phyloP scores from a whole-genome alignment of 2,329 filamentous ascomycete genomes.

The Talaromyces piceae region DNA sequence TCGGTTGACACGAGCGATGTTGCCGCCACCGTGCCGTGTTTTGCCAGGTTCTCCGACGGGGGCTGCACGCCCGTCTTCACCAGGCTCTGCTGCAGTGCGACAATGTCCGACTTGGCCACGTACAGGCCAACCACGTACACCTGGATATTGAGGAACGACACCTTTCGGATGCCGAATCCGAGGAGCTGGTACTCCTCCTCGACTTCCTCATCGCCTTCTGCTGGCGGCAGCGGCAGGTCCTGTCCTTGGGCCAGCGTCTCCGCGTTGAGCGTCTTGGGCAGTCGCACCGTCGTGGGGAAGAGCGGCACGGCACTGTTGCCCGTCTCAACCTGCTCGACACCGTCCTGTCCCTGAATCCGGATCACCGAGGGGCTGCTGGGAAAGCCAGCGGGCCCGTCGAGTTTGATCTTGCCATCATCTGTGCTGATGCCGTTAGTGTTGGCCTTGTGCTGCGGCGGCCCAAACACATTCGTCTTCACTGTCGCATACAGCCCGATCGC shows the following conservation, averaged over 20 bases:
- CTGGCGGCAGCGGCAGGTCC: slow-evolving; percentile 30
- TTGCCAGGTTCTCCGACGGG: slow-evolving; percentile 7
- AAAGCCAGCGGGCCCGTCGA: slow-evolving; percentile 35
- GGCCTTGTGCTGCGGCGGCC: slow-evolving; percentile 16
- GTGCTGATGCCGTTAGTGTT: slow-evolving; percentile 11
- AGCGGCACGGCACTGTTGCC: slow-evolving; percentile 71
- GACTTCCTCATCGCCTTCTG: no score
- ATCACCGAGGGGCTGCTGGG: slow-evolving; percentile 26
- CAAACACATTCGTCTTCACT: slow-evolving; percentile 32
- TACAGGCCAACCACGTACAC: slow-evolving; percentile 96
- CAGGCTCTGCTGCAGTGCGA: slow-evolving; percentile 68
- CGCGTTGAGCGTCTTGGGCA: slow-evolving; percentile 43
- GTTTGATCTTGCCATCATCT: slow-evolving; percentile 23
- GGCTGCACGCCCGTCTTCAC: slow-evolving; percentile 56
- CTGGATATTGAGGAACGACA: slow-evolving; percentile 81
- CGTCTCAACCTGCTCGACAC: slow-evolving; percentile 68
- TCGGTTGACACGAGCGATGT: slow-evolving; percentile 78
- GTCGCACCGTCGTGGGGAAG: slow-evolving; percentile 65
- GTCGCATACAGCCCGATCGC: slow-evolving; percentile 35
- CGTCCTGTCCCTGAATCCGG: slow-evolving; percentile 44
- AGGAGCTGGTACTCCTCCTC: slow-evolving; percentile 77
- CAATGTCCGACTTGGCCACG: slow-evolving; percentile 74
- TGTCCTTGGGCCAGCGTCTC: slow-evolving; percentile 29
- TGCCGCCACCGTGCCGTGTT: slow-evolving; percentile 55
- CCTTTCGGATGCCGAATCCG: slow-evolving; percentile 78